Conservation (phyloP, 345 rosid genomes). For the Eucalyptus rudis region DNA sequence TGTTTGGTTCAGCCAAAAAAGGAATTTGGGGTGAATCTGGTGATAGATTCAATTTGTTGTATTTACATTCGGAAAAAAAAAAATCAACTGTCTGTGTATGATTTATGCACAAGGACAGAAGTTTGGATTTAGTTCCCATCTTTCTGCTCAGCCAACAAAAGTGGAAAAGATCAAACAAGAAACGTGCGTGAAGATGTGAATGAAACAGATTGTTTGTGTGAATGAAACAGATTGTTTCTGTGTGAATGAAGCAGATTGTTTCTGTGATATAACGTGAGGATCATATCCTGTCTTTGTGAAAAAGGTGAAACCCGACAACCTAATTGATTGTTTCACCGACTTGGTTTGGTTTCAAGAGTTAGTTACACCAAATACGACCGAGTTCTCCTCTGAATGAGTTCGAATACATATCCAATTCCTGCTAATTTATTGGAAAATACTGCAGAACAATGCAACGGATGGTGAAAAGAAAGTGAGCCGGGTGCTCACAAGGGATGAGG, state of each 20-base stretch:
- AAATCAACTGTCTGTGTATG: background rate
- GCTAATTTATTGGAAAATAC: background rate
- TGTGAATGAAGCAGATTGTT: background rate
- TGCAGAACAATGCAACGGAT: slow-evolving; percentile 45
- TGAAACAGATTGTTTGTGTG: background rate
- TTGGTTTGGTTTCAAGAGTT: background rate
- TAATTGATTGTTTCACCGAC: background rate
- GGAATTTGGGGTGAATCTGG: background rate
- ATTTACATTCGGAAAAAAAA: background rate
- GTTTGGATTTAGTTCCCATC: background rate
- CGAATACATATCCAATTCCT: background rate
- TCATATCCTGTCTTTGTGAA: background rate
- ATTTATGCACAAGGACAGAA: background rate
- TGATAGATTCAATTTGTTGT: background rate
- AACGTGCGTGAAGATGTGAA: background rate
- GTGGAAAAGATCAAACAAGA: background rate
- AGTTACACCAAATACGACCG: background rate
- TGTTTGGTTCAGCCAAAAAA: background rate
- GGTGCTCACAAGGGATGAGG: slow-evolving; percentile 50
- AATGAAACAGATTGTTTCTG: background rate
- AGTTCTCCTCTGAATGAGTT: background rate
- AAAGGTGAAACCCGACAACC: background rate
- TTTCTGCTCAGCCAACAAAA: background rate
- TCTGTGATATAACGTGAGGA: background rate
- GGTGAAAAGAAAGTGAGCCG: slow-evolving; percentile 14